Percentiles rank a stretch among this genome's conserved stretches.
phyloP scores from a whole-genome alignment of 192 early-diverging fungal genomes.

The Funneliformis geosporum region DNA sequence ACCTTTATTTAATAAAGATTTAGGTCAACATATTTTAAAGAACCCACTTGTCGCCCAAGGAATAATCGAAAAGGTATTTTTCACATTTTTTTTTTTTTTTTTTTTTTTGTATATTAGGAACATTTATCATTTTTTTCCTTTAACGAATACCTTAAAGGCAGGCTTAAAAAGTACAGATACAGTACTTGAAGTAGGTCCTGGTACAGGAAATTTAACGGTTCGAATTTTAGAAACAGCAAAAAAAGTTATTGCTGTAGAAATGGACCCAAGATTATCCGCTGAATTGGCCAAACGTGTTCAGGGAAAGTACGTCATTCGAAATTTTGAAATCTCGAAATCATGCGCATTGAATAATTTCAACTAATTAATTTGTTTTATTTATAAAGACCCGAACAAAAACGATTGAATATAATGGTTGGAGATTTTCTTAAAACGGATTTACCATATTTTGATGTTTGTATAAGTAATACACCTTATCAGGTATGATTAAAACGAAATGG shows the following conservation, averaged over 20 bases:
- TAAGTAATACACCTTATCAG: constrained; percentile 98
- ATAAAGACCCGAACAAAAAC: constrained; percentile 69
- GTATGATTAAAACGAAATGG: constrained; percentile 28
- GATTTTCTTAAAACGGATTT: constrained; percentile 97
- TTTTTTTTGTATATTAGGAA: background rate
- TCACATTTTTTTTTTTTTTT: constrained; percentile 27
- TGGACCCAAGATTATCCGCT: constrained; percentile 94
- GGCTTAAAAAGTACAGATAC: constrained; percentile 64
- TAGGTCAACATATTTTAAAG: constrained; percentile 98
- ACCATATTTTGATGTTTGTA: constrained; percentile 98
- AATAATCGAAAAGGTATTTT: constrained; percentile 95
- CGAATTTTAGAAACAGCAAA: constrained; percentile 92
- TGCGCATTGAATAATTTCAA: constrained; percentile 20
- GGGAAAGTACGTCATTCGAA: constrained; percentile 74
- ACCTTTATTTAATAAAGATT: constrained; percentile 94
- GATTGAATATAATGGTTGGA: constrained; percentile 93
- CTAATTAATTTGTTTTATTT: background rate
- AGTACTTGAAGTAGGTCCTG: constrained; percentile 94
- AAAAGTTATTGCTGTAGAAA: constrained; percentile 93
- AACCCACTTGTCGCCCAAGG: constrained; percentile 95
- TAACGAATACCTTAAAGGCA: constrained; percentile 40
- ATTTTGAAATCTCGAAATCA: background rate
- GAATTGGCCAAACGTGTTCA: constrained; percentile 97
- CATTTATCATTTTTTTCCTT: too few species aligned
- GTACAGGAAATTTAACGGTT: constrained; percentile 98